These are phyloP conservation scores for Metarhizium guizhouense DNA, from an alignment of 2,329 filamentous ascomycete genomes.

Conservation along the genomic window DNA sequence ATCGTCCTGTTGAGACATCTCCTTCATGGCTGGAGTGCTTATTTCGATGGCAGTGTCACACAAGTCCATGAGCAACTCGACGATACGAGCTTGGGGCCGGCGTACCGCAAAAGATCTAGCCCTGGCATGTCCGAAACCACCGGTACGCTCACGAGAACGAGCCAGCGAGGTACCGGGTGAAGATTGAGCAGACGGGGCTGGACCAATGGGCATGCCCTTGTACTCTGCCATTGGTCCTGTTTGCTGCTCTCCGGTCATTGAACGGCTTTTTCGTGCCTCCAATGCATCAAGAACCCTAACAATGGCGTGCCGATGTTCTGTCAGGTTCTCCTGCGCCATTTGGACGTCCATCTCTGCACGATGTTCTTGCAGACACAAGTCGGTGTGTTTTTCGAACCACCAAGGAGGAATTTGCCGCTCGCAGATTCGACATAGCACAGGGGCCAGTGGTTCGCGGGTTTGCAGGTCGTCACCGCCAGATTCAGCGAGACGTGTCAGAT, in stretches of 20 bases:
- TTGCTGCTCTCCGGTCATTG: constrained; percentile 45
- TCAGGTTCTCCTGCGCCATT: constrained; percentile 83
- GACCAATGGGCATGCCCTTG: constrained; percentile 78
- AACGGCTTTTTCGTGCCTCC: constrained; percentile 66
- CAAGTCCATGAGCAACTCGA: constrained; percentile 87
- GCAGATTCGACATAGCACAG: constrained; percentile 91
- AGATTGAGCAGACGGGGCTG: constrained; percentile 60
- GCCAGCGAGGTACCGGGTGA: constrained; percentile 65
- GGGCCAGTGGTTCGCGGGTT: constrained; percentile 73
- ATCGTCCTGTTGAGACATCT: constrained; percentile 52
- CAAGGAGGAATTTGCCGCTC: constrained; percentile 94
- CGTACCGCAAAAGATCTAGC: constrained; percentile 86
- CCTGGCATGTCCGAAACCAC: constrained; percentile 70
- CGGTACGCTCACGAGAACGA: constrained; percentile 63
- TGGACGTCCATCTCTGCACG: constrained; percentile 97
- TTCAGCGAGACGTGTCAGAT: constrained; percentile 84
- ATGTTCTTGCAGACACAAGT: constrained; percentile 91
- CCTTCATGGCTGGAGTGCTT: constrained; percentile 87
- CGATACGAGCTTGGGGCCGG: constrained; percentile 81
- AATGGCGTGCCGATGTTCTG: constrained; percentile 87
- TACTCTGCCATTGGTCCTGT: constrained; percentile 62
- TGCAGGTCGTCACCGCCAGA: constrained; percentile 66
- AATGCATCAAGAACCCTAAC: constrained; percentile 91
- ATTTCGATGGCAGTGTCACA: constrained; percentile 95
- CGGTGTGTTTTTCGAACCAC: constrained; percentile 99